phyloP scores from a whole-genome alignment of 2,329 filamentous ascomycete genomes.

The Aspergillus intermedius region DNA sequence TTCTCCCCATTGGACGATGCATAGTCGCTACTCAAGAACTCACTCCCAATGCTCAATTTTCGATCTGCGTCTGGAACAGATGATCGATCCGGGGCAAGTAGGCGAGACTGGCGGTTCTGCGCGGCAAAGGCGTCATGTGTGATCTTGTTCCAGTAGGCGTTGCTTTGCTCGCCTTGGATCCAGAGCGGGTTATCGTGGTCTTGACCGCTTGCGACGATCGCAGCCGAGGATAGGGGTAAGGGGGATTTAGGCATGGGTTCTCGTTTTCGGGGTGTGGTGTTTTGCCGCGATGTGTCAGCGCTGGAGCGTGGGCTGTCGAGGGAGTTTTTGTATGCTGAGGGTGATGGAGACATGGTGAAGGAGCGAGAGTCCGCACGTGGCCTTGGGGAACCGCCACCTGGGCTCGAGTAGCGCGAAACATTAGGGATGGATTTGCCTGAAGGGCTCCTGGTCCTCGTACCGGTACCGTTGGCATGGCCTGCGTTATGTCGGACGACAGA shows the following conservation, averaged over 20 bases:
- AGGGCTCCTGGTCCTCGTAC: conserved; percentile 36
- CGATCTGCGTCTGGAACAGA: conserved; percentile 19
- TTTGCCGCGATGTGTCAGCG: conserved; percentile 5
- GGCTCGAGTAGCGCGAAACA: conserved; percentile 18
- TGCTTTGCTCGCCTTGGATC: conserved; percentile 46
- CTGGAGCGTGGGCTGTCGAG: conserved; percentile 16
- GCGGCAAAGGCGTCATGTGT: conserved; percentile 33
- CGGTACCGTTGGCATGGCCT: conserved; percentile 35
- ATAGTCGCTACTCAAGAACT: conserved; percentile 51
- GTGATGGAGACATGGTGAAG: conserved; percentile 21
- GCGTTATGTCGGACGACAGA: conserved; percentile 52
- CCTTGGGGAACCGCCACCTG: conserved; percentile 15
- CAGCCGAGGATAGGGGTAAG: conserved; percentile 13
- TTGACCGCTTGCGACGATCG: conserved; percentile 18
- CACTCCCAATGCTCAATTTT: conserved; percentile 45
- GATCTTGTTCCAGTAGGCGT: conserved; percentile 48
- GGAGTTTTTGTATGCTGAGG: conserved; percentile 18
- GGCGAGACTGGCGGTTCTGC: conserved; percentile 16
- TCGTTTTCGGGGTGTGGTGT: conserved; percentile 5
- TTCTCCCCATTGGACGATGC: conserved; percentile 35
- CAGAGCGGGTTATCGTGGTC: conserved; percentile 40
- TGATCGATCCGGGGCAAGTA: conserved; percentile 9
- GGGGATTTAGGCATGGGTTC: conserved; percentile 4
- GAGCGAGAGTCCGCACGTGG: conserved; percentile 17
- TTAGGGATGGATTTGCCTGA: conserved; percentile 35